phyloP scores from a whole-genome alignment of 2,329 filamentous ascomycete genomes.

The Trichophyton rubrum region DNA sequence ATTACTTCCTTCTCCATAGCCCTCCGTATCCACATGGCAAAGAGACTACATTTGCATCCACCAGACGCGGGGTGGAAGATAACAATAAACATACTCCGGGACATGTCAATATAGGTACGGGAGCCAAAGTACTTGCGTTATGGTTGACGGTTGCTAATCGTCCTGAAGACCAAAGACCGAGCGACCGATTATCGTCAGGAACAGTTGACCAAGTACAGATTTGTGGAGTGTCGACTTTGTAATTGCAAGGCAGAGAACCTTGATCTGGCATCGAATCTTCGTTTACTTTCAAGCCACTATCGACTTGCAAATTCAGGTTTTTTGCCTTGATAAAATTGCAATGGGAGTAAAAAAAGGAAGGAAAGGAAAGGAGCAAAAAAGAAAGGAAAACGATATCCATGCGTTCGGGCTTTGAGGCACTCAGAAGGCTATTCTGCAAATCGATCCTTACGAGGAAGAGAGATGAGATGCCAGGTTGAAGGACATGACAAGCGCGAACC shows the following conservation, averaged over 20 bases:
- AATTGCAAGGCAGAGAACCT: background rate
- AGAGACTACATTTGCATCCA: background rate
- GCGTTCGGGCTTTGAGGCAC: background rate
- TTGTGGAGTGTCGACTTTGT: background rate
- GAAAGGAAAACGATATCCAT: slow-evolving; percentile 2
- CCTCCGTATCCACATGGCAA: slow-evolving; percentile 1
- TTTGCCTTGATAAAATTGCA: background rate
- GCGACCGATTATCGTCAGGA: background rate
- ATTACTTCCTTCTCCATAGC: background rate
- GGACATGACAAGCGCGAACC: slow-evolving; percentile 2
- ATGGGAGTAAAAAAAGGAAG: background rate
- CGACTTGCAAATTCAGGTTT: slow-evolving; percentile 1
- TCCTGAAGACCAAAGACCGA: background rate
- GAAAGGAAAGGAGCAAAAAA: slow-evolving; percentile 2
- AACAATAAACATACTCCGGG: background rate
- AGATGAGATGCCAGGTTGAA: background rate
- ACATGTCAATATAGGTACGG: background rate
- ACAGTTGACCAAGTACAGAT: background rate
- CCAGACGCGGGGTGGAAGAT: background rate
- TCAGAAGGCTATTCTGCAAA: background rate
- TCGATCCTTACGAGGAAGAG: background rate
- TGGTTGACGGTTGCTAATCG: background rate
- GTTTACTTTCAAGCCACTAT: background rate
- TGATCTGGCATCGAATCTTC: slow-evolving; percentile 1
- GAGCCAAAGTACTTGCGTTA: too few relatives aligned